A percentile compares a stretch with the other conserved stretches of the same genome.
Evolutionary conservation across 1,139 yeast species (phyloP).

Genomic region (Nakaseomyces glabratus): DNA sequence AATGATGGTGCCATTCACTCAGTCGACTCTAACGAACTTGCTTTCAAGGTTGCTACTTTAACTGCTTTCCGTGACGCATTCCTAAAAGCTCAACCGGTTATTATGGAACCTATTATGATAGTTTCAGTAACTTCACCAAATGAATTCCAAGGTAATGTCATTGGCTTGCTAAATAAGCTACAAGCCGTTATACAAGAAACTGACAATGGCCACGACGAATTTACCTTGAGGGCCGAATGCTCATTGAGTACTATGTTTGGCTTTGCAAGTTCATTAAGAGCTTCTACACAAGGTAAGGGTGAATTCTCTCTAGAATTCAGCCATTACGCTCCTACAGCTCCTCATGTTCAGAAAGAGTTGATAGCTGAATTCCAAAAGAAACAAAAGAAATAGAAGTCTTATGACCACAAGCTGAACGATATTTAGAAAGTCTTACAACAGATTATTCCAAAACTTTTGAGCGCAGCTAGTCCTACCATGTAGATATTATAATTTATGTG

Average conservation of each 20-base stretch:
- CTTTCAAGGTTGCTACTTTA: slow-evolving; percentile 87
- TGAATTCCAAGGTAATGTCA: slow-evolving; percentile 91
- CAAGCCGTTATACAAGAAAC: slow-evolving; percentile 92
- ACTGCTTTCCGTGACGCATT: slow-evolving; percentile 92
- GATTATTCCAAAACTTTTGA: too few species aligned
- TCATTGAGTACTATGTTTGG: slow-evolving; percentile 94
- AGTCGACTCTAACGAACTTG: slow-evolving; percentile 92
- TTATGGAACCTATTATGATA: slow-evolving; percentile 92
- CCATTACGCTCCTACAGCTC: slow-evolving; percentile 83
- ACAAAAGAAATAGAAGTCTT: slow-evolving; percentile 30
- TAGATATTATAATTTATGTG: too few species aligned
- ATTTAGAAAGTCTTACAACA: neutral
- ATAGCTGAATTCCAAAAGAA: slow-evolving; percentile 73
- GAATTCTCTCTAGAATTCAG: slow-evolving; percentile 93
- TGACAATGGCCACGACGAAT: slow-evolving; percentile 89
- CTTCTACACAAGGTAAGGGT: slow-evolving; percentile 97
- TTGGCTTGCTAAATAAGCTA: slow-evolving; percentile 83
- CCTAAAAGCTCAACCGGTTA: slow-evolving; percentile 71
- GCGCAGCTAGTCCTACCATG: too few species aligned
- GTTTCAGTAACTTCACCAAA: slow-evolving; percentile 90
- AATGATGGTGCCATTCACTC: slow-evolving; percentile 97
- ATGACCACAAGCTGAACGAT: neutral
- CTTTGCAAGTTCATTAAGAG: slow-evolving; percentile 89
- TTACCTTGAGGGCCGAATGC: slow-evolving; percentile 88
- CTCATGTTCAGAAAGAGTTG: slow-evolving; percentile 83